Percentiles rank a stretch among this genome's conserved stretches.
phyloP scores from a whole-genome alignment of 2,329 filamentous ascomycete genomes.

The Pseudogymnoascus sp. region DNA sequence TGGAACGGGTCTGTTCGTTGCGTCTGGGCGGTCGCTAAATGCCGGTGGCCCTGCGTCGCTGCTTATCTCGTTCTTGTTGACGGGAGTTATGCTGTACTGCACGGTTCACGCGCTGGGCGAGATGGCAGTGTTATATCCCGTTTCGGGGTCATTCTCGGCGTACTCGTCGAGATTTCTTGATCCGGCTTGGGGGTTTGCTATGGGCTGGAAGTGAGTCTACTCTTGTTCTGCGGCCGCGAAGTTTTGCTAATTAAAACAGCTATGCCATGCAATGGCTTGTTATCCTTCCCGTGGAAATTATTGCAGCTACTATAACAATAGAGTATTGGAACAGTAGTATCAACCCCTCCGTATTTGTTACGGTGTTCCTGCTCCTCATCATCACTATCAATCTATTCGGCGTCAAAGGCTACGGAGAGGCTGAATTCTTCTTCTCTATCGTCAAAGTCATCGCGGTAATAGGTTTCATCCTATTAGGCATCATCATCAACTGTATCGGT shows the following conservation, averaged over 20 bases:
- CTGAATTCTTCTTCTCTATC: slow-evolving; percentile 78
- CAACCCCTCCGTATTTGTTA: slow-evolving; percentile 67
- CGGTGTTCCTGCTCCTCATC: slow-evolving; percentile 70
- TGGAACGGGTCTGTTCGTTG: slow-evolving; percentile 80
- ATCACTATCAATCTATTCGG: slow-evolving; percentile 80
- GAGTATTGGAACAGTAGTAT: slow-evolving; percentile 65
- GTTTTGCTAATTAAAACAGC: slow-evolving; percentile 33
- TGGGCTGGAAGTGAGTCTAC: slow-evolving; percentile 75
- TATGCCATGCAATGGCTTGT: slow-evolving; percentile 86
- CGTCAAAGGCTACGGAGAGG: slow-evolving; percentile 81
- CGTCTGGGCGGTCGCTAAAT: slow-evolving; percentile 63
- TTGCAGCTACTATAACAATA: slow-evolving; percentile 77
- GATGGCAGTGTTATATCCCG: slow-evolving; percentile 80
- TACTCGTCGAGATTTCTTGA: slow-evolving; percentile 90
- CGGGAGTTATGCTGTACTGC: slow-evolving; percentile 83
- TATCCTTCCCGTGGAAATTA: slow-evolving; percentile 75
- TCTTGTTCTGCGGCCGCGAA: not conserved
- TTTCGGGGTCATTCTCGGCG: slow-evolving; percentile 84
- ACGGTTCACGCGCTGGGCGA: slow-evolving; percentile 89
- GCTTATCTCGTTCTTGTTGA: slow-evolving; percentile 67
- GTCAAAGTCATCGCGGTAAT: slow-evolving; percentile 40
- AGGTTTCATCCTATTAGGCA: slow-evolving; percentile 69
- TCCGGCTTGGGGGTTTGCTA: slow-evolving; percentile 88
- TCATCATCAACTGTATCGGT: slow-evolving; percentile 78
- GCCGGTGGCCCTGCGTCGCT: slow-evolving; percentile 70